Base-by-base conservation (phyloP, 148 eudicot genomes). In the Cornus suecica region DNA sequence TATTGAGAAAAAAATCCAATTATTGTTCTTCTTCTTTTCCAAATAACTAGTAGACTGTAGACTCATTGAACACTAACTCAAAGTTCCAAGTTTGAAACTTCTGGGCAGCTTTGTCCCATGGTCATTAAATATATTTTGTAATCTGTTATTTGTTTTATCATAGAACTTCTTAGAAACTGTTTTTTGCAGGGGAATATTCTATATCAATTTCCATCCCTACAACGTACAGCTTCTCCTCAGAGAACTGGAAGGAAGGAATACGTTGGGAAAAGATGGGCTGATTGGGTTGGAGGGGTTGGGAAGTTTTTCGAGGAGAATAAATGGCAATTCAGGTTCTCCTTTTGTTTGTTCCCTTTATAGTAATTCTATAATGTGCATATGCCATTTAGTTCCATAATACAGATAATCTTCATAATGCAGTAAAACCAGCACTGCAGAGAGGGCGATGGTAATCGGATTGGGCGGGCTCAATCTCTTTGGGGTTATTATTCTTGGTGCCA, bases 391-490 rank as follows among this genome's bases (percentile, higher is more conserved):
- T 62, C 13, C 66, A 32, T 73, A 13, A 75, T 25, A 63, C 65
- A 68, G 2, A 9, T 27, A 24, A 37, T 79, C 58, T 74, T 83
- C 71, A 64, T 58, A 56, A 34, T 89, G 86, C 94, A 95, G 99
- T 85, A 91, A 93, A 85, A 84, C 91, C 71, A 88, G 79, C 81
- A 65, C 78, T 41, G 76, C 94, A 65, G 97, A 95, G 81, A 87
- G 92, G 84, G 97, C 97, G 20, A 84, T 93, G 96, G 97, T 87
- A 77, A 76, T 88, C 80, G 99, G 97, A 81, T 80, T 95, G 54
- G 99, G 99, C 70, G 97, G 79, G 52, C 90, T 95, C 18, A 95
- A 95, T 87, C 81, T 92, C 65, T 88, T 90, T 84, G 99, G 99
- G 76, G 94, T 95, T 68, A 71, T 95, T 70, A 58, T 87, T 81